These are phyloP conservation scores for Amylocystis lapponica DNA, from an alignment of 768 basidiomycete genomes.

Conservation along the genomic window DNA sequence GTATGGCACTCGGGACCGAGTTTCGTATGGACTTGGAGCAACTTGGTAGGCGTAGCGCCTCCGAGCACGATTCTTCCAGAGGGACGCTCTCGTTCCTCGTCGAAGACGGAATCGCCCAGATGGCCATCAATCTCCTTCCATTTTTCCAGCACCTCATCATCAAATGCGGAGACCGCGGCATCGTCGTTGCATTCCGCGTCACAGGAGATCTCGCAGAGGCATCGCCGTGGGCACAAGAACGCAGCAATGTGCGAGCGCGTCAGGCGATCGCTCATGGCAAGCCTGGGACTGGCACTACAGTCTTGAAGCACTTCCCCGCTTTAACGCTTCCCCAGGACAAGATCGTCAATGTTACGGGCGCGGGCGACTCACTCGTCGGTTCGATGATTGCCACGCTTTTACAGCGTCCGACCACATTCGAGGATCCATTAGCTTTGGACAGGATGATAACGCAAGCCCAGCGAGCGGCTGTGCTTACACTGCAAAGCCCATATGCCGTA, in stretches of 20 bases:
- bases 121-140: slow-evolving; percentile 77
- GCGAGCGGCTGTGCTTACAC: slow-evolving; percentile 23
- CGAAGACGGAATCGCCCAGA: slow-evolving; percentile 70
- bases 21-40: slow-evolving; percentile 65
- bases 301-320: slow-evolving; percentile 73
- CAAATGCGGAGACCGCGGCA: slow-evolving; percentile 75
- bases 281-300: slow-evolving; percentile 40
- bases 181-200: slow-evolving; percentile 57
- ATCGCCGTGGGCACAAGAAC: slow-evolving; percentile 47
- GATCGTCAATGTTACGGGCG: slow-evolving; percentile 78
- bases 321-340: slow-evolving; percentile 28
- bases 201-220: slow-evolving; percentile 30
- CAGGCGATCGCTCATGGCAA: slow-evolving; percentile 47
- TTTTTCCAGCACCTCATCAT: slow-evolving; percentile 81
- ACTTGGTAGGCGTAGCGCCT: slow-evolving; percentile 43
- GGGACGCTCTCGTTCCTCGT: slow-evolving; percentile 57
- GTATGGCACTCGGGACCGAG: slow-evolving; percentile 55
- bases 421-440: slow-evolving; percentile 39
- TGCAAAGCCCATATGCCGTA: slow-evolving; percentile 20
- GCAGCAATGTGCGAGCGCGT: slow-evolving; percentile 41
- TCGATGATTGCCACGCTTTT: slow-evolving; percentile 64
- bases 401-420: slow-evolving; percentile 37
- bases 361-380: slow-evolving; percentile 88
- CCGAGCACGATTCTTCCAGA: slow-evolving; percentile 29
- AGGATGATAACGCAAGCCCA: slow-evolving; percentile 52